Evolutionary conservation across 257 asterid genomes (phyloP).

Genomic region (Solanum sparsipilum): DNA sequence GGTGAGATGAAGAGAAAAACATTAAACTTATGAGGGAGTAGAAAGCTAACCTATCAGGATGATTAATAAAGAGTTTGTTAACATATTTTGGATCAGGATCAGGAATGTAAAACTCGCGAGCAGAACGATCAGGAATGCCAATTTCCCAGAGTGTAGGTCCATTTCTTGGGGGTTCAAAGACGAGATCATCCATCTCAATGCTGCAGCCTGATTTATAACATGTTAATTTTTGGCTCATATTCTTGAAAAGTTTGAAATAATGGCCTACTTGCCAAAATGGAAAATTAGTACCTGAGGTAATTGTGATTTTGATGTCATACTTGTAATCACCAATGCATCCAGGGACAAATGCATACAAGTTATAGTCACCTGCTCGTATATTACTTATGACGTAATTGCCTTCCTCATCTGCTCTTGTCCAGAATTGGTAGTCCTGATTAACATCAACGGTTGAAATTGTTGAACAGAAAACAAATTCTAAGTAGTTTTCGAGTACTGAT

Average conservation of each 20-base stretch:
- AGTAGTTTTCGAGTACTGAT: background rate
- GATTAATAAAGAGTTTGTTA: constrained; percentile 47
- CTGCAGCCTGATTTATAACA: constrained; percentile 26
- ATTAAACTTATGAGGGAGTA: background rate
- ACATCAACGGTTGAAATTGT: background rate
- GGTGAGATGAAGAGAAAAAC: background rate
- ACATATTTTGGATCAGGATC: constrained; percentile 51
- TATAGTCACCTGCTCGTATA: constrained; percentile 51
- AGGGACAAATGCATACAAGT: constrained; percentile 55
- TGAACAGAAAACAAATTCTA: background rate
- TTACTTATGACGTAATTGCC: constrained; percentile 39
- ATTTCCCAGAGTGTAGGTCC: constrained; percentile 84
- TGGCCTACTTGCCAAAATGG: background rate
- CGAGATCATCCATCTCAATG: constrained; percentile 38
- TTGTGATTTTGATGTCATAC: constrained; percentile 19
- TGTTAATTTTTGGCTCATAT: background rate
- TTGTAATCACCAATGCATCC: constrained; percentile 61
- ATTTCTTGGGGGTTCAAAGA: constrained; percentile 51
- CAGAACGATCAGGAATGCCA: constrained; percentile 66
- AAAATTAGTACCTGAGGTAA: constrained; percentile 31
- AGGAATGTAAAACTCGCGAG: constrained; percentile 60
- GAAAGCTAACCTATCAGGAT: constrained; percentile 40
- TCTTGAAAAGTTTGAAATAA: background rate
- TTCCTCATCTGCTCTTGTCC: constrained; percentile 39
- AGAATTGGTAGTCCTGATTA: constrained; percentile 65